Evolutionary conservation across 495 filamentous ascomycete species (phyloP).

Genomic region (Aspergillus biplanus): DNA sequence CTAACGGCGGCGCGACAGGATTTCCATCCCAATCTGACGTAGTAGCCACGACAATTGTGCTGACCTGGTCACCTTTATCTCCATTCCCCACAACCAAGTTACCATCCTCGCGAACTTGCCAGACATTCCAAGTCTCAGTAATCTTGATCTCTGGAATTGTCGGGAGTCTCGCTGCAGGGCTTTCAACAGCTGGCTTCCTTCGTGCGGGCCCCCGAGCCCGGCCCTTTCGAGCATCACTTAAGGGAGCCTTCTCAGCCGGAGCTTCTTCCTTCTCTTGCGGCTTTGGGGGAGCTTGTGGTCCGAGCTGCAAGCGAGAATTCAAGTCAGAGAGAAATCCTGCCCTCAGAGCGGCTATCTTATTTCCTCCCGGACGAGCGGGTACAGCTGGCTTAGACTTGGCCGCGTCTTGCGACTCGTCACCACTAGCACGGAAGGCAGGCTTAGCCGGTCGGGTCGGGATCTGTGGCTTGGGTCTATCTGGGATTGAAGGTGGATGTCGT

Average conservation of each 20-base stretch:
- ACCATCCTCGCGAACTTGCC: conserved; percentile 53
- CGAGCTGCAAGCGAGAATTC: conserved; percentile 80
- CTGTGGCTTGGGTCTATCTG: conserved; percentile 78
- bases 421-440: conserved; percentile 40
- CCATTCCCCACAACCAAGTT: conserved; percentile 42
- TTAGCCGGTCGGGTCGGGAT: conserved; percentile 74
- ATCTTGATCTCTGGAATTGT: conserved; percentile 50
- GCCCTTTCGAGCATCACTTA: conserved; percentile 86
- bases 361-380: conserved; percentile 76
- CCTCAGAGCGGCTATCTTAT: conserved; percentile 88
- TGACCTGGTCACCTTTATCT: conserved; percentile 26
- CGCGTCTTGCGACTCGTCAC: conserved; percentile 34
- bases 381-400: conserved; percentile 73
- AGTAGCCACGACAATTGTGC: conserved; percentile 35
- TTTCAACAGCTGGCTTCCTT: conserved; percentile 63
- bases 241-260: conserved; percentile 72
- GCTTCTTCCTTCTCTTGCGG: conserved; percentile 59
- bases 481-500: conserved; percentile 58
- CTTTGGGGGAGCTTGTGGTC: conserved; percentile 74
- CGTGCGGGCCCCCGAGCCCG: conserved; percentile 86
- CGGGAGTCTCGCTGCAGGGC: conserved; percentile 33
- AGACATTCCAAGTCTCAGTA: conserved; percentile 54
- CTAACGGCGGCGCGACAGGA: conserved; percentile 42
- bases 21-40: conserved; percentile 26
- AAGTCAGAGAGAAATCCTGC: conserved; percentile 89